These are phyloP conservation scores for Pulveroboletus sp. DNA, from an alignment of 768 basidiomycete genomes.

Conservation along the genomic window DNA sequence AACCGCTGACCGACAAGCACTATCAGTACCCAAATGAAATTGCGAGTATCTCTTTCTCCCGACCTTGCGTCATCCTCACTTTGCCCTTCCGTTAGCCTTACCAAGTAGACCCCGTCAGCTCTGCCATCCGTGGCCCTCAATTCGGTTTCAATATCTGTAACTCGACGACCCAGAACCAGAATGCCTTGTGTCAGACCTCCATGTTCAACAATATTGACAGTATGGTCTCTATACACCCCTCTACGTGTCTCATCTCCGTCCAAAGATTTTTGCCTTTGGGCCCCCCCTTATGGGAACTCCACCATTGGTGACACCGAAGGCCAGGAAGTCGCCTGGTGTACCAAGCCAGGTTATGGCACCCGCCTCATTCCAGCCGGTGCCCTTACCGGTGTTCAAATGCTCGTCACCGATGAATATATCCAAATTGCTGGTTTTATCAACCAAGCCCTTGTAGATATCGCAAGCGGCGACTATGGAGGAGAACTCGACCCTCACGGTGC, in stretches of 20 bases:
- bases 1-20: constrained; percentile 44
- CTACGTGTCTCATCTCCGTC: constrained; percentile 21
- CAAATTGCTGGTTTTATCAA: constrained; percentile 64
- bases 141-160: constrained; percentile 68
- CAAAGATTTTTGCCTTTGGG: constrained; percentile 73
- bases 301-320: constrained; percentile 66
- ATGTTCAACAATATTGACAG: constrained; percentile 56
- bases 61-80: neutral
- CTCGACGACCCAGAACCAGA: constrained; percentile 59
- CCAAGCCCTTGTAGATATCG: constrained; percentile 56
- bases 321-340: constrained; percentile 72
- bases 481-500: constrained; percentile 79
- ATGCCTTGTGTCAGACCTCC: constrained; percentile 67
- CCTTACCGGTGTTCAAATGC: constrained; percentile 62
- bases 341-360: constrained; percentile 60
- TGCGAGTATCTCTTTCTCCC: constrained; percentile 24
- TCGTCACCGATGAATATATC: constrained; percentile 54
- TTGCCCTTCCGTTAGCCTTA: constrained; percentile 39
- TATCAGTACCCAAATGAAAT: constrained; percentile 44
- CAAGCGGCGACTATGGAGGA: constrained; percentile 59
- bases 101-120: constrained; percentile 43
- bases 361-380: constrained; percentile 68
- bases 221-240: neutral
- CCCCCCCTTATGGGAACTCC: constrained; percentile 44
- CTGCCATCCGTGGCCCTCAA: constrained; percentile 54